Evolutionary conservation across 2,329 filamentous ascomycete genomes (phyloP).

Genomic region (Aspergillus tubingensis): DNA sequence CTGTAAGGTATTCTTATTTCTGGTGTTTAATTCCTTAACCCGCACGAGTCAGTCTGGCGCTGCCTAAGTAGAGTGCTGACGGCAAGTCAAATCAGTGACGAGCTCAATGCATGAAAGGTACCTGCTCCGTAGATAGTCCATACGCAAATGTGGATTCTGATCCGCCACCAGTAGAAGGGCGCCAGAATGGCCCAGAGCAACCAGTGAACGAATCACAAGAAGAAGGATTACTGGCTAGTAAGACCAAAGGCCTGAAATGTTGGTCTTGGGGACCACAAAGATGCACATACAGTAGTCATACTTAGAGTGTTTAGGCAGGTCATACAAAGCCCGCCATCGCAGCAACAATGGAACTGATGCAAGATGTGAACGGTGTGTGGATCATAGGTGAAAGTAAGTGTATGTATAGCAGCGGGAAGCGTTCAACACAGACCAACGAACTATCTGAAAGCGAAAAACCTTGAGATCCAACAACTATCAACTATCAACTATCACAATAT

Average conservation of each 20-base stretch:
- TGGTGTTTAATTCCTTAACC: neutral
- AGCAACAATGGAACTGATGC: constrained; percentile 13
- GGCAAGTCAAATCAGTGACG: neutral
- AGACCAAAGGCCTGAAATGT: neutral
- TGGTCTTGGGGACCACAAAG: neutral
- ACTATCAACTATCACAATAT: neutral
- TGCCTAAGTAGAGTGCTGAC: constrained; percentile 11
- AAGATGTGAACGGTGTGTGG: constrained; percentile 26
- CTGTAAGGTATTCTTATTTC: constrained; percentile 11
- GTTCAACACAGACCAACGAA: constrained; percentile 18
- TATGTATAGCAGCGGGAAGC: constrained; percentile 18
- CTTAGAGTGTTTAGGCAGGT: neutral
- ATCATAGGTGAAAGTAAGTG: constrained; percentile 16
- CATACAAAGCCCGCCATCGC: neutral
- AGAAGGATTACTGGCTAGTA: neutral
- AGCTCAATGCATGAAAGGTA: neutral
- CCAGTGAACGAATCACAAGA: neutral
- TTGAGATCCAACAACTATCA: neutral
- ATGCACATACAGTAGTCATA: constrained; percentile 1
- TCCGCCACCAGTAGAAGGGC: neutral
- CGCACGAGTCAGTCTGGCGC: constrained; percentile 5
- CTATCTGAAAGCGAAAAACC: constrained; percentile 5
- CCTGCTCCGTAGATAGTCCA: neutral
- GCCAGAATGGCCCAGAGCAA: neutral
- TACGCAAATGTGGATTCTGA: neutral